Evolutionary conservation across 495 filamentous ascomycete species (phyloP).

Genomic region (Xylaria flabelliformis): DNA sequence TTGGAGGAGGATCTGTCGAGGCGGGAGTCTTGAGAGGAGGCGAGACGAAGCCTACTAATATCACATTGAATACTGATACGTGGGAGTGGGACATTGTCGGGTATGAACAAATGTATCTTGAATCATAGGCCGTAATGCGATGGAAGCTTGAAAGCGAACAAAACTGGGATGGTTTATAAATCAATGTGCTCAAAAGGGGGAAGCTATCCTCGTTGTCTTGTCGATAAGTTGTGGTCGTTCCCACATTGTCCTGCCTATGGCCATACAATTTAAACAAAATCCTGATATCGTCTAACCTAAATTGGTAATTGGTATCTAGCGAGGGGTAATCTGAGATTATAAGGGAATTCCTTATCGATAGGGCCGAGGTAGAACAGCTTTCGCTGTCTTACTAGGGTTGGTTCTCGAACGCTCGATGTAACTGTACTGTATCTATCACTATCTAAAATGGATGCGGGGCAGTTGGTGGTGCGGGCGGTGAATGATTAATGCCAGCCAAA

Average conservation of each 20-base stretch:
- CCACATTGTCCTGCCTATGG: neutral
- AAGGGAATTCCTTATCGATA: neutral
- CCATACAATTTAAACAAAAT: neutral
- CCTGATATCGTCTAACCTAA: neutral
- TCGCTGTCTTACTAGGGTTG: neutral
- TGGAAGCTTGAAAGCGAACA: neutral
- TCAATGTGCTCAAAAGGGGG: neutral
- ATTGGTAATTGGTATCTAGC: too few species aligned
- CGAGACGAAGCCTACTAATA: slow-evolving; percentile 52
- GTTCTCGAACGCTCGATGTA: neutral
- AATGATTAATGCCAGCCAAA: slow-evolving; percentile 26
- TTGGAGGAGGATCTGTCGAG: slow-evolving; percentile 59
- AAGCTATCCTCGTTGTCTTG: neutral
- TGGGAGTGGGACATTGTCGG: slow-evolving; percentile 42
- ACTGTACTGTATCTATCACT: neutral
- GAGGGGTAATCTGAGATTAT: neutral
- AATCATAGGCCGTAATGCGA: neutral
- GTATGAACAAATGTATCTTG: slow-evolving; percentile 41
- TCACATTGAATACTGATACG: slow-evolving; percentile 57
- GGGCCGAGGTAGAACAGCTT: neutral
- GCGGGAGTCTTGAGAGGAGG: slow-evolving; percentile 57
- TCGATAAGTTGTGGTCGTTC: neutral
- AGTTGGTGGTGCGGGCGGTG: slow-evolving; percentile 19
- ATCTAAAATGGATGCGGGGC: slow-evolving; percentile 1
- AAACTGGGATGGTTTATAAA: neutral